Evolutionary conservation across 1,284 basidiomycete genomes (phyloP), one percentile per base, ranked within the genome.

Genomic region (Papiliotrema fonsecae): DNA sequence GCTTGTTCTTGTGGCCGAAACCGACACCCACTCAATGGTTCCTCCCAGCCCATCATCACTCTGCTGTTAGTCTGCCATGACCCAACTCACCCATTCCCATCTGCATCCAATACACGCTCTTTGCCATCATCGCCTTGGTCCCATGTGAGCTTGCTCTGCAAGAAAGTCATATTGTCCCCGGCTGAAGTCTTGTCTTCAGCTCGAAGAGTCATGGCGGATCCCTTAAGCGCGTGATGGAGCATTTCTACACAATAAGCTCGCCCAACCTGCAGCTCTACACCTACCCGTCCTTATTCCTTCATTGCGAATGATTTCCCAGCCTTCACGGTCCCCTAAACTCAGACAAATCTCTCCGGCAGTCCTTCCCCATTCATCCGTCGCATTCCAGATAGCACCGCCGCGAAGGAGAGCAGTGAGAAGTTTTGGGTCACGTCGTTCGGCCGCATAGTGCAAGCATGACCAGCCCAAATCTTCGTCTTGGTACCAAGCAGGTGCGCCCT

Each of bases 1-100:
- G n/a, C n/a, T n/a, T n/a, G n/a, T n/a, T n/a, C n/a, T n/a, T n/a
- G n/a, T n/a, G n/a, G n/a, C n/a, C n/a, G n/a, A n/a, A n/a, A n/a
- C n/a, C n/a, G n/a, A 14, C 24, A 30, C 77, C 67, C 63, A 84
- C 83, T 96, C 61, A 96, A 86, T 6, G 76, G 80, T 50, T 76
- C 76, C 69, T 94, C 91, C 91, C 91, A 94, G 1, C 88, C 88
- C 91, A 96, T 96, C 92, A 96, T 96, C 9, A 97, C 91, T 7
- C 70, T 69, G 46, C 14, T 2, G 32, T 43, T 16, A 36, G 38
- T n/a, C 6, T 6, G 30, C 14, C 7, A 2, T 45, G 9, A n/a
- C 21, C 11, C 85, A 1, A 90, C 81, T 69, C 82, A 83, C 44
- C 79, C 78, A 51, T 82, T 82, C 19, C 82, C 84, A 30, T 84